Evolutionary conservation across 2,329 filamentous ascomycete genomes (phyloP).

Genomic region (Curvularia sp.): DNA sequence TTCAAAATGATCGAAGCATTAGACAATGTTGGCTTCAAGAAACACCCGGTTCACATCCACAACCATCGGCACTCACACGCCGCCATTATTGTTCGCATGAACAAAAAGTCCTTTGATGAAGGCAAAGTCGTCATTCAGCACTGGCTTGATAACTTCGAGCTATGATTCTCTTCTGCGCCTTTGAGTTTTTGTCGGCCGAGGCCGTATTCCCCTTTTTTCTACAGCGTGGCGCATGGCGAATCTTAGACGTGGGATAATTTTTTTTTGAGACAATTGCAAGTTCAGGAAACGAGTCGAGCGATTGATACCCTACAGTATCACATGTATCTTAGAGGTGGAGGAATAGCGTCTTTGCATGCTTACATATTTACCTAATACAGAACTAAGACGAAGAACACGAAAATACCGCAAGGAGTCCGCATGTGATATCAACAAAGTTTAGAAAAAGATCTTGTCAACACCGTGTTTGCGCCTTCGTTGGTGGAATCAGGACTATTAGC

Average conservation of each 20-base stretch:
- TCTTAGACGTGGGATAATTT: not conserved
- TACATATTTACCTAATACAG: not conserved
- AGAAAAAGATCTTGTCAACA: not conserved
- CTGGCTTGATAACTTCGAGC: constrained; percentile 77
- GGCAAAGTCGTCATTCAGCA: constrained; percentile 80
- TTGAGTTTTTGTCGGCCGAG: not conserved
- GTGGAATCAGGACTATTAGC: not conserved
- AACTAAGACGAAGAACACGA: not conserved
- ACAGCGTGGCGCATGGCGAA: constrained; percentile 22
- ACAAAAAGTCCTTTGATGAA: constrained; percentile 73
- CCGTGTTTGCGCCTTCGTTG: not conserved
- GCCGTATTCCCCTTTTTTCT: constrained; percentile 2
- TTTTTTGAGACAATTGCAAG: not conserved
- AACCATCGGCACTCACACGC: constrained; percentile 81
- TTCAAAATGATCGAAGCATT: constrained; percentile 84
- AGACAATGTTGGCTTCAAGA: constrained; percentile 67
- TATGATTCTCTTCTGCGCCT: constrained; percentile 16
- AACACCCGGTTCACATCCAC: constrained; percentile 74
- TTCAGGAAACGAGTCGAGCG: not conserved
- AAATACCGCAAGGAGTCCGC: not conserved
- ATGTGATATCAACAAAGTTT: not conserved
- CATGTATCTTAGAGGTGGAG: not conserved
- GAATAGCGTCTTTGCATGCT: not conserved
- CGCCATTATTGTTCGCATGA: constrained; percentile 81
- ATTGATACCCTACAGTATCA: constrained; percentile 1